Base-by-base conservation (phyloP, 306 rosid species). In the Sophora flavescens region DNA sequence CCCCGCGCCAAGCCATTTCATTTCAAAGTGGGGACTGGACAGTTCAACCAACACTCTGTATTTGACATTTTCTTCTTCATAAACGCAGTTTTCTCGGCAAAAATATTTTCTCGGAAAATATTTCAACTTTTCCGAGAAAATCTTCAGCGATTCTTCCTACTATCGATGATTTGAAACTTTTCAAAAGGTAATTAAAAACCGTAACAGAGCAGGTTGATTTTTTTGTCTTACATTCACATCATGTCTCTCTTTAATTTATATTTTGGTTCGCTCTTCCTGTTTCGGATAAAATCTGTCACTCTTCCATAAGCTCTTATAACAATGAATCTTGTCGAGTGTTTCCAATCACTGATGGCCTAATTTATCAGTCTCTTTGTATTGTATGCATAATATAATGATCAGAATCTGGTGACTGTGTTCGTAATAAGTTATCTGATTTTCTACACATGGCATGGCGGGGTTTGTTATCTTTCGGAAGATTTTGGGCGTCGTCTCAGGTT, bases 401-500 rank as follows among this genome's bases (percentile, higher is more conserved):
- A 68, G 68, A 80, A 38, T 66, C 60, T 36, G 32, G 80, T 36
- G 45, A 52, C 47, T 26, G 38, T 33, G 51, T 51, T 63, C 62
- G 16, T 28, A 6, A 48, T 28, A 6, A 48, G 47, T 63, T 68
- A 38, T n/a, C 63, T 39, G 10, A 14, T 32, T 57, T 51, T 58
- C 16, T 22, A 56, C 47, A 13, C 72, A 82, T 85, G 88, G 86
- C 80, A 64, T 75, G 45, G 76, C 62, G 67, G 17, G 70, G 67
- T 38, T 73, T 69, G 1, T 56, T 81, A 5, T 69, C 84, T 26
- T 78, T 74, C 47, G 61, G 65, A 68, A 78, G 33, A 51, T 52
- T 78, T 15, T 70, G 32, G 77, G 15, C 70, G 0, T 22, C 18
- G 33, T 26, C 66, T 51, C 81, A 65, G 86, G 88, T 85, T 78